Conservation (phyloP, 2,329 filamentous ascomycete species). For the Orbilia ellipsospora region DNA sequence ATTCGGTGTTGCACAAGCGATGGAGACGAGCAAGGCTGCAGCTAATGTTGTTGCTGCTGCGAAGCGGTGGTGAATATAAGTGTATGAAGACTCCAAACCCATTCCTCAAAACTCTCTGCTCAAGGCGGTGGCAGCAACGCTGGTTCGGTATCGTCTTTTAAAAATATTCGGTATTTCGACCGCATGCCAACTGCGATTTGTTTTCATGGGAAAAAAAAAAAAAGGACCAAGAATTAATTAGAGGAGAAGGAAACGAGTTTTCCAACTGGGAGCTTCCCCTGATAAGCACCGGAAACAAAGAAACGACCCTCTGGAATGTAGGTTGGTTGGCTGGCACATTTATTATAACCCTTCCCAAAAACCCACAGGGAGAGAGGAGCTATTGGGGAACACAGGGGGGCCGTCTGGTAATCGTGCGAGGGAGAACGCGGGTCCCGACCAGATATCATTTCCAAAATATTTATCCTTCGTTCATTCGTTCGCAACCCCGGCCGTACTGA, state of each 20-base stretch:
- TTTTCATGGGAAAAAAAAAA: background rate
- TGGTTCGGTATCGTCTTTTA: slow-evolving; percentile 13
- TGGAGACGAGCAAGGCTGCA: slow-evolving; percentile 24
- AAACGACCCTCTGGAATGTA: slow-evolving; percentile 21
- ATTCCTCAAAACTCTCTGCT: slow-evolving; percentile 2
- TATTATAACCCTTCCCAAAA: background rate
- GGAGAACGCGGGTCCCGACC: background rate
- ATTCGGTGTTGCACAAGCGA: slow-evolving; percentile 23
- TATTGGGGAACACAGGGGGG: background rate
- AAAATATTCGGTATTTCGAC: slow-evolving; percentile 21
- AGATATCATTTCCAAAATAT: background rate
- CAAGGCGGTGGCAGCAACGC: background rate
- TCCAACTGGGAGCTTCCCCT: slow-evolving; percentile 30
- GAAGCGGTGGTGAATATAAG: background rate
- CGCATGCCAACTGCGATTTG: slow-evolving; percentile 30
- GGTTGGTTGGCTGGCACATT: slow-evolving; percentile 43
- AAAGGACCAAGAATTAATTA: background rate
- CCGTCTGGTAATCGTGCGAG: background rate
- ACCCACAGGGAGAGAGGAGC: no score
- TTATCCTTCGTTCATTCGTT: background rate
- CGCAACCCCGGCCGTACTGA: no score
- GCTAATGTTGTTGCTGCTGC: slow-evolving; percentile 17
- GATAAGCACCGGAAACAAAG: slow-evolving; percentile 30
- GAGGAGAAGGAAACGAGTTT: background rate
- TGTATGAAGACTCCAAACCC: slow-evolving; percentile 17